Evolutionary conservation across 2,329 filamentous ascomycete species (phyloP).

Genomic region (Graphilbum ipis-grandicollis): DNA sequence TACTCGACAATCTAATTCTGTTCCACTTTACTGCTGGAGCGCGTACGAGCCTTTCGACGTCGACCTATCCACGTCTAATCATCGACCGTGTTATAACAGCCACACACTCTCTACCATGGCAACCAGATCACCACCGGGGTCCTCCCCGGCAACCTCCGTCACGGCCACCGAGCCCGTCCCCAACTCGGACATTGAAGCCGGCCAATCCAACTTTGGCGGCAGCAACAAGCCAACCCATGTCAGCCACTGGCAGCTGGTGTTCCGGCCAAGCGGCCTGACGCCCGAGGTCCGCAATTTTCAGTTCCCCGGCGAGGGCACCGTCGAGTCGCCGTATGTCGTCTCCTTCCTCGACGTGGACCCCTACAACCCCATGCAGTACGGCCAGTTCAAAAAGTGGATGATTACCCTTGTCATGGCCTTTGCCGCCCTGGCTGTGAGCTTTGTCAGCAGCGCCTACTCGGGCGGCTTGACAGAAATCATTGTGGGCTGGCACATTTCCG

Average conservation of each 20-base stretch:
- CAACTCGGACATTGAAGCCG: background rate
- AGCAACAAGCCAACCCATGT: constrained; percentile 12
- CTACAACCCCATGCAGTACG: constrained; percentile 47
- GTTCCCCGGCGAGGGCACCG: constrained; percentile 45
- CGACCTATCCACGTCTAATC: too few species aligned
- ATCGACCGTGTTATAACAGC: too few species aligned
- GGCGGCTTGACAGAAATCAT: constrained; percentile 38
- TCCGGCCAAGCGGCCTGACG: constrained; percentile 40
- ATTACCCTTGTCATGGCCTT: constrained; percentile 46
- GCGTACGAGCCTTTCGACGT: too few species aligned
- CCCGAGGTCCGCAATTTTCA: constrained; percentile 34
- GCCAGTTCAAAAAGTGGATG: constrained; percentile 41
- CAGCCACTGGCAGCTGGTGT: constrained; percentile 33
- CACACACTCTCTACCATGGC: background rate
- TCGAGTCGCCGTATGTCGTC: constrained; percentile 49
- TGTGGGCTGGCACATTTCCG: constrained; percentile 30
- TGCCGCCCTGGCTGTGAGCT: constrained; percentile 51
- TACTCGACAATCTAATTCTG: too few species aligned
- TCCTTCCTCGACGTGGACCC: constrained; percentile 47
- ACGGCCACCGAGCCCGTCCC: background rate
- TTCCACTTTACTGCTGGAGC: too few species aligned
- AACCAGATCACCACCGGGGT: background rate
- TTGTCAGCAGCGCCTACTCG: constrained; percentile 51
- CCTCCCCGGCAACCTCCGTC: background rate
- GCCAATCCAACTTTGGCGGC: too few species aligned